Evolutionary conservation across 176 grass and related monocot species (phyloP).

Genomic region (Oryza officinalis): DNA sequence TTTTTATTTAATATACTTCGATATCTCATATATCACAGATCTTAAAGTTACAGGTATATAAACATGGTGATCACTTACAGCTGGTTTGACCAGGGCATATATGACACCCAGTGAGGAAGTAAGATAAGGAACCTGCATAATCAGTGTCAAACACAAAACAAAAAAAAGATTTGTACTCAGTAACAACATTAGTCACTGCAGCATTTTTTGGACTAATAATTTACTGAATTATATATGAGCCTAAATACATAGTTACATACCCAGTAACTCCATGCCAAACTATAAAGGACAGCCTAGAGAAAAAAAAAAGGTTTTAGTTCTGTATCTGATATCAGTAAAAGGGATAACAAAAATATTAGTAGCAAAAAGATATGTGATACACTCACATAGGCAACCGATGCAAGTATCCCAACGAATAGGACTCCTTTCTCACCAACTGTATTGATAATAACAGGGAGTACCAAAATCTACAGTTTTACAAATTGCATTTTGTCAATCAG

Average conservation of each 20-base stretch:
- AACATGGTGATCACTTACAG: conserved; percentile 54
- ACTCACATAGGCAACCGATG: conserved; percentile 75
- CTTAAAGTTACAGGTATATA: neutral
- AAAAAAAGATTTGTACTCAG: neutral
- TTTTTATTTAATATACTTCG: neutral
- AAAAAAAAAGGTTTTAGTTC: conserved; percentile 6
- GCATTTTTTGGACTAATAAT: neutral
- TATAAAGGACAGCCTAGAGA: conserved; percentile 67
- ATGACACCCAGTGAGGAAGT: conserved; percentile 85
- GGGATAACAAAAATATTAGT: neutral
- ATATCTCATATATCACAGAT: neutral
- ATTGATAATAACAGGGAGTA: conserved; percentile 64
- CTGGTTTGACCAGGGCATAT: conserved; percentile 74
- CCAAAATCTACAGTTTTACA: conserved; percentile 53
- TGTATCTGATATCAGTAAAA: neutral
- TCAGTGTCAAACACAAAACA: neutral
- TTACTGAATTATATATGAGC: neutral
- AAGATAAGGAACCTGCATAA: conserved; percentile 76
- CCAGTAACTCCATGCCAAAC: conserved; percentile 82
- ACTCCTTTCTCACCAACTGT: conserved; percentile 67
- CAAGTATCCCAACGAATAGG: conserved; percentile 59
- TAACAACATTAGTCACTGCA: neutral
- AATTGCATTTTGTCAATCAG: neutral
- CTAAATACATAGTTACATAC: conserved; percentile 42
- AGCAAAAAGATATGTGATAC: neutral